Evolutionary conservation across 352 stramenopile genomes (phyloP).

Genomic region (Phytopythium ostracodes): DNA sequence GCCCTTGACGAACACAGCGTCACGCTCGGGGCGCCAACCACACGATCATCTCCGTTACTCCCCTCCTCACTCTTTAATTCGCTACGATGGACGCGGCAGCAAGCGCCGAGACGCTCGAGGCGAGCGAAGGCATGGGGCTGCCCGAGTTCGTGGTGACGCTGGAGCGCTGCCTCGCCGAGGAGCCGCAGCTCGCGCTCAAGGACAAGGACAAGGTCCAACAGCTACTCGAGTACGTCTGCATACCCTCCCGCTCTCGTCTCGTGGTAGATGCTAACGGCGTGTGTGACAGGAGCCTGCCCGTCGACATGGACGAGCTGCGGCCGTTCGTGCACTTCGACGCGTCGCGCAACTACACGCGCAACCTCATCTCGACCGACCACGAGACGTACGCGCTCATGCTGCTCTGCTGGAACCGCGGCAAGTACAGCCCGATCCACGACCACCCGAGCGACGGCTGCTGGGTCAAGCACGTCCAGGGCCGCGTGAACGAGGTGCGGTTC

Average conservation of each 20-base stretch:
- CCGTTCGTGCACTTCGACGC: slow-evolving; percentile 83
- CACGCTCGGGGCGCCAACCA: no score
- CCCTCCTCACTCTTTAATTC: not conserved
- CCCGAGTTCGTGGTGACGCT: slow-evolving; percentile 48
- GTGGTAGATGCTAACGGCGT: not conserved
- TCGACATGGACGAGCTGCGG: slow-evolving; percentile 54
- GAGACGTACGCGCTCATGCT: slow-evolving; percentile 93
- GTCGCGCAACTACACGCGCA: slow-evolving; percentile 91
- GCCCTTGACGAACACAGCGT: no score
- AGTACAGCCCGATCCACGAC: slow-evolving; percentile 91
- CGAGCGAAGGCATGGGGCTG: no score
- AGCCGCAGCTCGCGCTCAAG: slow-evolving; percentile 55
- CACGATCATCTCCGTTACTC: no score
- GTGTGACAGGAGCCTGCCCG: slow-evolving; percentile 31
- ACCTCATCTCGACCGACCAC: slow-evolving; percentile 91
- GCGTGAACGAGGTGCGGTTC: slow-evolving; percentile 90
- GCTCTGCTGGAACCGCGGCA: slow-evolving; percentile 91
- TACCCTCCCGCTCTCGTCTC: not conserved
- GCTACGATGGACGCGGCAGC: not conserved
- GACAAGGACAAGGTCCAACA: slow-evolving; percentile 49
- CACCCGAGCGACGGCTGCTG: slow-evolving; percentile 92
- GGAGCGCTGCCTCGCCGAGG: slow-evolving; percentile 39
- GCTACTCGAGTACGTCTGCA: slow-evolving; percentile 42
- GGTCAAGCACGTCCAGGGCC: slow-evolving; percentile 85
- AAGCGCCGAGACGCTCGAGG: not conserved